A percentile compares a stretch with the other conserved stretches of the same genome.
Conservation (phyloP, 2,329 filamentous ascomycete genomes). For the Epichloe typhina region DNA sequence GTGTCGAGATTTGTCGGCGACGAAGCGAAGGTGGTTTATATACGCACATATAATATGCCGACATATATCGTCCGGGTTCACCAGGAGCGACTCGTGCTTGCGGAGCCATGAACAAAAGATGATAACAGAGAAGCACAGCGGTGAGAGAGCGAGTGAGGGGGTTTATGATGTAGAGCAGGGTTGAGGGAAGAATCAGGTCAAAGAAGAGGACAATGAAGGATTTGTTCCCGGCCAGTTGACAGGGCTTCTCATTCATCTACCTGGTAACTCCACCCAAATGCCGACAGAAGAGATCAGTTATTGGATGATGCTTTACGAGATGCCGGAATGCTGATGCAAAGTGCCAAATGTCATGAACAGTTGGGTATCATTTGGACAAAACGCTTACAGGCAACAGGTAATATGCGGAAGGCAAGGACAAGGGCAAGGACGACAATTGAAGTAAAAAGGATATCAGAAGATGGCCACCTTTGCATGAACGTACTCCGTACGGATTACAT, state of each 20-base stretch:
- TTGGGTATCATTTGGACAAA: not conserved
- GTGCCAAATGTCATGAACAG: not conserved
- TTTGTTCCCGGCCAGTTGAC: not conserved
- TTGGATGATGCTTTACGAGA: not conserved
- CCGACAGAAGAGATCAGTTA: not conserved
- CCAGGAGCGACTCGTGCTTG: not conserved
- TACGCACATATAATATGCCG: not conserved
- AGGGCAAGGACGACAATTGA: not conserved
- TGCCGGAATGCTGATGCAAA: not conserved
- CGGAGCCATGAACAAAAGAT: not conserved
- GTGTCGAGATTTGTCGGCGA: not conserved
- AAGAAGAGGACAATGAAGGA: not conserved
- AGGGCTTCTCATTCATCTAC: not conserved
- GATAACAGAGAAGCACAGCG: not conserved
- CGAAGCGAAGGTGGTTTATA: not conserved
- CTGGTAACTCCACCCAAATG: not conserved
- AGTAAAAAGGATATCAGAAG: not conserved
- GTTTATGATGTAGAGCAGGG: not conserved
- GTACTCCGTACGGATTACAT: slow-evolving; percentile 12
- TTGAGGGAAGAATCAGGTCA: not conserved
- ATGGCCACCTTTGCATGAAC: not conserved
- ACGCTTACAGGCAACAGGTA: not conserved
- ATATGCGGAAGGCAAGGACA: not conserved
- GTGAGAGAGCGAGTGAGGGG: not conserved
- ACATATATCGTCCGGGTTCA: not conserved